Base-by-base conservation (phyloP, 164 flowering plant species). In the Kalanchoe fedtschenkoi region DNA sequence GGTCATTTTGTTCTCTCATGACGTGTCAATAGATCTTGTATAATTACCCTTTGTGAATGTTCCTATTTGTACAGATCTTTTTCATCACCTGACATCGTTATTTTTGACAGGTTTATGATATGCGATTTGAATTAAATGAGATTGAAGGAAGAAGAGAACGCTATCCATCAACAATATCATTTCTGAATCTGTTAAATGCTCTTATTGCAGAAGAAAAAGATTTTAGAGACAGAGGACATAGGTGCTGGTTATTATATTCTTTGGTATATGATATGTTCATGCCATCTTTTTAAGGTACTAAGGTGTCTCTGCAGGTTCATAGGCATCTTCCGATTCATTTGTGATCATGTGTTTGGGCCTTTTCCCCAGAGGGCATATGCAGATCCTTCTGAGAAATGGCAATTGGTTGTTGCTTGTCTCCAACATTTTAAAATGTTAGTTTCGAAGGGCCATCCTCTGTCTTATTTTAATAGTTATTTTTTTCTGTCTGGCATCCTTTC, bases 311-410 rank as follows among this genome's bases (percentile, higher is more conserved):
- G 70, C 85, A 95, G 99, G 76, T 95, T 85, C 69, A 71, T 87
- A 39, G 99, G 99, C 60, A 91, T 95, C 64, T 95, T 88, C 67
- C 83, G 88, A 69, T 95, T 95, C 64, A 74, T 95, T 43, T 87
- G 79, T 78, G 96, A 95, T 74, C 95, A 91, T 70, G 97, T 89
- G 28, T 95, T 88, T 79, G 91, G 95, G 55, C 96, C 93, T 51
- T 91, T 90, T 68, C 95, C 91, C 53, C 96, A 88, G 70, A 81
- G 97, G 75, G 99, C 99, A 26, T 95, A 91, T 82, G 87, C 93
- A 16, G 91, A 90, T 76, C 85, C 87, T n/a, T 74, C 78, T 64
- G 99, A 95, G 77, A 95, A 89, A 68, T 95, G 99, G 99, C 91
- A 89, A 66, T 73, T 95, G 68, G 96, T 85, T 67, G 80, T 87